Conservation (phyloP, 2,329 filamentous ascomycete species). For the Botryotinia convoluta region DNA sequence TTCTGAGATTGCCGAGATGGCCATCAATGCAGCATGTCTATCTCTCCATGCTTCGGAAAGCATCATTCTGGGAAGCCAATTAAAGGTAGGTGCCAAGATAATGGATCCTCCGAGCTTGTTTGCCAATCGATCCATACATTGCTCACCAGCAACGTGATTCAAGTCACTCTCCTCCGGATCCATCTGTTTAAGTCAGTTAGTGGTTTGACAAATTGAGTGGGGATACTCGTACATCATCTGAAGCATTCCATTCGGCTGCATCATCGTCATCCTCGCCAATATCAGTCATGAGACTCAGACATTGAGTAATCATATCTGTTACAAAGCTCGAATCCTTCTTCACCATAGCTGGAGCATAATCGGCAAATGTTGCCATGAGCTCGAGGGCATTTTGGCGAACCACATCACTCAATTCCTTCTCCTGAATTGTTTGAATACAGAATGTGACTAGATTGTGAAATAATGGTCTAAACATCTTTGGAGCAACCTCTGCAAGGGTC, state of each 20-base stretch:
- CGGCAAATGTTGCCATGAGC: conserved; percentile 96
- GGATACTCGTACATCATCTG: conserved; percentile 68
- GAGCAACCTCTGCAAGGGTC: conserved; percentile 88
- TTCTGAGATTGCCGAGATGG: conserved; percentile 96
- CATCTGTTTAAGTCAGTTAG: conserved; percentile 53
- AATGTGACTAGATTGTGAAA: conserved; percentile 93
- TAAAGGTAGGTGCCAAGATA: conserved; percentile 90
- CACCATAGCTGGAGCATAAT: conserved; percentile 91
- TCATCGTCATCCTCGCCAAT: conserved; percentile 93
- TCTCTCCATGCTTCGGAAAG: conserved; percentile 92
- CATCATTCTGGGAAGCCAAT: conserved; percentile 98
- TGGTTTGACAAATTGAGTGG: conserved; percentile 2
- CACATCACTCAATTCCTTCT: conserved; percentile 89
- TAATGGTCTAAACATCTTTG: conserved; percentile 96
- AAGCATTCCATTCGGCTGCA: conserved; percentile 86
- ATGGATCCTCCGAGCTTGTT: conserved; percentile 95
- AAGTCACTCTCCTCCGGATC: conserved; percentile 94
- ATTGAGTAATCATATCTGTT: conserved; percentile 96
- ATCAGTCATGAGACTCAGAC: conserved; percentile 96
- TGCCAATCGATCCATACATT: conserved; percentile 95
- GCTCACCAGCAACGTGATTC: conserved; percentile 96
- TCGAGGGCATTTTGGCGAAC: conserved; percentile 93
- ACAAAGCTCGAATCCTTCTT: conserved; percentile 91
- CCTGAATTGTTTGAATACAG: conserved; percentile 87
- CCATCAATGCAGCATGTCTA: conserved; percentile 95